Evolutionary conservation across 2,329 filamentous ascomycete genomes (phyloP).

Genomic region (Fusarium dlaminii): DNA sequence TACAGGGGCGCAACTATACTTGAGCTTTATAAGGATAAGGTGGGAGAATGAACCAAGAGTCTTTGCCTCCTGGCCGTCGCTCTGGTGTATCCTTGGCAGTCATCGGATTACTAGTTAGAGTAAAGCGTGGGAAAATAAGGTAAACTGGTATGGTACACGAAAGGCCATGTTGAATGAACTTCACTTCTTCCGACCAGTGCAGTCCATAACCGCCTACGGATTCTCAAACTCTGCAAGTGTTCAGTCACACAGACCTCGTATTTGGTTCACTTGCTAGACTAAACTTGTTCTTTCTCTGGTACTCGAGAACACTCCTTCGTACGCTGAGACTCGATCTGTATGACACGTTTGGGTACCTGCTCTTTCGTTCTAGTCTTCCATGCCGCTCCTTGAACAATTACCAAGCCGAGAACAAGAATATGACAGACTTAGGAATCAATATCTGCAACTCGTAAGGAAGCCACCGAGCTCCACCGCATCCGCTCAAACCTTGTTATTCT

Average conservation of each 20-base stretch:
- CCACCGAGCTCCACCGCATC: background rate
- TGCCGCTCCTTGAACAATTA: background rate
- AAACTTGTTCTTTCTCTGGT: background rate
- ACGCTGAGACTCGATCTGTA: background rate
- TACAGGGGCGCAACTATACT: background rate
- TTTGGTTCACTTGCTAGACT: background rate
- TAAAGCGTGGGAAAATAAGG: background rate
- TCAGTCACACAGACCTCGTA: background rate
- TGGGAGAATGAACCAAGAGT: background rate
- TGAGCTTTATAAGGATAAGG: background rate
- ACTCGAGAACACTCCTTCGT: background rate
- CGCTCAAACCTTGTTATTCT: background rate
- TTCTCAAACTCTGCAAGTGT: background rate
- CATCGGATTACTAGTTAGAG: background rate
- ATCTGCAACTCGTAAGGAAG: background rate
- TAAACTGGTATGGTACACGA: background rate
- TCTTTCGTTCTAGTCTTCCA: background rate
- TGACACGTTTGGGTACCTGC: background rate
- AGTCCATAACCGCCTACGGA: background rate
- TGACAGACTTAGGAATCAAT: background rate
- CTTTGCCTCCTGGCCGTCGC: background rate
- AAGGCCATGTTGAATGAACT: background rate
- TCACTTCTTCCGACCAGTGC: background rate
- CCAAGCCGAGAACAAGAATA: background rate
- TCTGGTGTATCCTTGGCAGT: background rate